Evolutionary conservation across 345 rosid genomes (phyloP), one percentile per base, ranked within the genome.

Genomic region (Atalantia buxifolia): DNA sequence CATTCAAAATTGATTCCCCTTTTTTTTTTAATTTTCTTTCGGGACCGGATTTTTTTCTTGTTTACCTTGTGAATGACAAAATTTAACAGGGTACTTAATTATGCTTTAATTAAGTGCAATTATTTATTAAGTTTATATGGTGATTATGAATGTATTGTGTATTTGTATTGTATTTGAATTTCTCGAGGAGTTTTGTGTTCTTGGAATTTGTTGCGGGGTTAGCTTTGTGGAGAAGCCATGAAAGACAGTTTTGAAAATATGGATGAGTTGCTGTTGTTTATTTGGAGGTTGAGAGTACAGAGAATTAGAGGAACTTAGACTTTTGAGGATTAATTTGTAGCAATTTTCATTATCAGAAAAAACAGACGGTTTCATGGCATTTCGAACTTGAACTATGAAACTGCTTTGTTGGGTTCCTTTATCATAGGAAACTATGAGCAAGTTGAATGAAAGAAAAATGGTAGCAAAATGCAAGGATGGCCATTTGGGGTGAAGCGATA

Each of bases 181-280:
- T 42, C 73, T 0, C 62, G 74, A 31, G 53, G 67, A 7, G 42
- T 24, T 24, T 56, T 12, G 25, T 82, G 84, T 31, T 59, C 36
- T 18, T 62, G 38, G 4, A 40, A 69, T 70, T 53, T 78, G 80
- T 2, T 56, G 50, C 7, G 30, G 31, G 21, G 69, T 63, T 24
- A 85, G 70, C 28, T 10, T 53, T 9, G 80, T 50, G 3, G 80
- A 81, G 80, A 79, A 82, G 67, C 85, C 87, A 33, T 82, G 79
- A 59, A 79, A 82, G 8, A 77, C 79, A 4, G 81, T 69, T 35
- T 66, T 61, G n/a, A 73, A 85, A 12, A 75, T 16, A 59, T 85
- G 74, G 71, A 70, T 55, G 35, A 84, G 9, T 8, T 38, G 42
- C 1, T 38, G 42, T 38, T 61, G 25, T 6, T 6, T 55, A 1